Evolutionary conservation across 257 asterid species (phyloP).

Genomic region (Anisodus tanguticus): DNA sequence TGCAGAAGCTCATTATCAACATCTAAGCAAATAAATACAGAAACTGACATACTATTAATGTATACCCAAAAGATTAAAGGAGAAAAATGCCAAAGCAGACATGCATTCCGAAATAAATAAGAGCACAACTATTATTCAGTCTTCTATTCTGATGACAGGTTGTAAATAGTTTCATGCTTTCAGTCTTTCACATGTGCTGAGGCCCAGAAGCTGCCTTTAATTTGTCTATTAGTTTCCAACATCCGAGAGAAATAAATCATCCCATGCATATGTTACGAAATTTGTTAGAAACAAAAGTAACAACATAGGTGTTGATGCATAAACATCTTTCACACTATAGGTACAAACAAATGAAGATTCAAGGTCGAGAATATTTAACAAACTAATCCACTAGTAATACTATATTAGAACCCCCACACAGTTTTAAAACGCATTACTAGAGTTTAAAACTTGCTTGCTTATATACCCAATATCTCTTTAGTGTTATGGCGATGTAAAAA

Average conservation of each 20-base stretch:
- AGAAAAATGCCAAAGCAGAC: slow-evolving; percentile 29
- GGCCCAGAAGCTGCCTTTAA: slow-evolving; percentile 31
- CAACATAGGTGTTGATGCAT: not conserved
- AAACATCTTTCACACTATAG: not conserved
- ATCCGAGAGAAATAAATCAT: not conserved
- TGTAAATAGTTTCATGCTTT: not conserved
- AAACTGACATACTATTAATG: not conserved
- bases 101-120: slow-evolving; percentile 27
- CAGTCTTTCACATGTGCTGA: slow-evolving; percentile 39
- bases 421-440: not conserved
- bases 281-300: not conserved
- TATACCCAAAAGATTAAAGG: too few species aligned
- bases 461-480: not conserved
- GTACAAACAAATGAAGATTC: not conserved
- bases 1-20: slow-evolving; percentile 26
- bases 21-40: slow-evolving; percentile 27
- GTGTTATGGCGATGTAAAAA: not conserved
- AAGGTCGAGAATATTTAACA: not conserved
- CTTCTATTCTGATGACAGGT: slow-evolving; percentile 29
- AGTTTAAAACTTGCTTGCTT: not conserved
- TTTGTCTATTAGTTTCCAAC: slow-evolving; percentile 23
- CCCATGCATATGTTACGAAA: not conserved
- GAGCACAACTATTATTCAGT: slow-evolving; percentile 26
- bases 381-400: not conserved
- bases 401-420: not conserved